phyloP scores from a whole-genome alignment of 495 filamentous ascomycete genomes.

The Astrothelium subdiscretum region DNA sequence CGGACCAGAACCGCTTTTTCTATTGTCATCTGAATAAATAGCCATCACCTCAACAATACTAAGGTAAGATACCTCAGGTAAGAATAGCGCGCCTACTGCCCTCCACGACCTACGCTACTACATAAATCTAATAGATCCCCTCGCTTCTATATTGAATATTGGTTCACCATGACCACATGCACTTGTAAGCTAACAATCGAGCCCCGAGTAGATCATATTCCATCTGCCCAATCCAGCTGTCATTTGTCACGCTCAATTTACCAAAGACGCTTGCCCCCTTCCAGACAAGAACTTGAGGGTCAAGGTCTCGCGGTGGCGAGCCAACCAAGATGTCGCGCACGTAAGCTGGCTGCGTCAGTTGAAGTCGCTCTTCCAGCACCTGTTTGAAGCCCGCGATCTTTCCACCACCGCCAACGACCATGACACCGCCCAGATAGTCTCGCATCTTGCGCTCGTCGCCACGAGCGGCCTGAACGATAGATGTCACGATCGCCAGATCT shows the following conservation, averaged over 20 bases:
- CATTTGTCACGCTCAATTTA: constrained; percentile 74
- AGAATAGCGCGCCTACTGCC: no score
- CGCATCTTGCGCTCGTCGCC: constrained; percentile 85
- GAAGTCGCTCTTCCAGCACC: constrained; percentile 71
- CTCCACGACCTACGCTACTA: not conserved
- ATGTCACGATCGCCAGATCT: constrained; percentile 78
- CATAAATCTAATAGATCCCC: not conserved
- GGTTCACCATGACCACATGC: constrained; percentile 64
- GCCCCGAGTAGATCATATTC: constrained; percentile 84
- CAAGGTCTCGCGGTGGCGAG: constrained; percentile 77
- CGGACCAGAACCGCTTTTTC: not conserved
- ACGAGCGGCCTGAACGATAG: constrained; percentile 73
- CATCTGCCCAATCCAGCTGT: constrained; percentile 79
- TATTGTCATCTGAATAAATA: no score
- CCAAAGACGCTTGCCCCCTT: constrained; percentile 96
- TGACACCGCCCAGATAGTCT: constrained; percentile 87
- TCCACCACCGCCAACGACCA: constrained; percentile 86
- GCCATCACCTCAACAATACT: not conserved
- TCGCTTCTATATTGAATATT: no score
- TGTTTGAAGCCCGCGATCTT: constrained; percentile 64
- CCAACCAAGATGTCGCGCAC: constrained; percentile 79
- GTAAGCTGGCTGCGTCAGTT: constrained; percentile 54
- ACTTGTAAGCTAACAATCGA: constrained; percentile 73
- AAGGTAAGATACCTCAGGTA: not conserved
- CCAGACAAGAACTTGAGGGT: constrained; percentile 91